Conservation (phyloP, 169 alveolate genomes). For the Plasmodium ovale region DNA sequence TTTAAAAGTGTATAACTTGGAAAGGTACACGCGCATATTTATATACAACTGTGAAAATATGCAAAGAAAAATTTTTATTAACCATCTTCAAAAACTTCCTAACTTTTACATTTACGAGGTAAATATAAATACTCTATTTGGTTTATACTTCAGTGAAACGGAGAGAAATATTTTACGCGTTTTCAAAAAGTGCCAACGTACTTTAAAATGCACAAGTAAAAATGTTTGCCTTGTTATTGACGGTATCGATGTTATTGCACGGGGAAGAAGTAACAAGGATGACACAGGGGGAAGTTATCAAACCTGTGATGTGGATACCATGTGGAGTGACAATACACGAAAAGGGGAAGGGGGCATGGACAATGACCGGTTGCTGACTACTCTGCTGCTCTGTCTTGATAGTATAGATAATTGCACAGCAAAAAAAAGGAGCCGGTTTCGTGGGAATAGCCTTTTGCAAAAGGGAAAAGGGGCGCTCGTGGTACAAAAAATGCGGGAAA, state of each 20-base stretch:
- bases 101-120: slow-evolving; percentile 23
- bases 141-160: slow-evolving; percentile 64
- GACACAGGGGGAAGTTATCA: neutral
- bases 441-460: neutral
- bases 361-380: slow-evolving; percentile 31
- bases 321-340: neutral
- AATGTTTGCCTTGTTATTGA: slow-evolving; percentile 37
- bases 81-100: slow-evolving; percentile 1
- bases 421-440: neutral
- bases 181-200: slow-evolving; percentile 23
- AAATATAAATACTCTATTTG: slow-evolving; percentile 66
- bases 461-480: too few species aligned
- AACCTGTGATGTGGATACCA: neutral
- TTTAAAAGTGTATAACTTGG: slow-evolving; percentile 36
- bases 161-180: slow-evolving; percentile 50
- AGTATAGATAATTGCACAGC: slow-evolving; percentile 48
- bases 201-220: neutral
- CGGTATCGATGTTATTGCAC: slow-evolving; percentile 65
- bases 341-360: slow-evolving; percentile 9
- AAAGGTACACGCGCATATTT: slow-evolving; percentile 50
- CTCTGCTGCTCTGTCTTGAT: slow-evolving; percentile 54
- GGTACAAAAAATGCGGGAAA: too few species aligned
- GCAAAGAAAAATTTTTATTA: slow-evolving; percentile 16
- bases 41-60: slow-evolving; percentile 65
- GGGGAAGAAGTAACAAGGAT: neutral